Evolutionary conservation across 257 asterid species (phyloP), one percentile per base, ranked within the genome.

Genomic region (Salvia hispanica): DNA sequence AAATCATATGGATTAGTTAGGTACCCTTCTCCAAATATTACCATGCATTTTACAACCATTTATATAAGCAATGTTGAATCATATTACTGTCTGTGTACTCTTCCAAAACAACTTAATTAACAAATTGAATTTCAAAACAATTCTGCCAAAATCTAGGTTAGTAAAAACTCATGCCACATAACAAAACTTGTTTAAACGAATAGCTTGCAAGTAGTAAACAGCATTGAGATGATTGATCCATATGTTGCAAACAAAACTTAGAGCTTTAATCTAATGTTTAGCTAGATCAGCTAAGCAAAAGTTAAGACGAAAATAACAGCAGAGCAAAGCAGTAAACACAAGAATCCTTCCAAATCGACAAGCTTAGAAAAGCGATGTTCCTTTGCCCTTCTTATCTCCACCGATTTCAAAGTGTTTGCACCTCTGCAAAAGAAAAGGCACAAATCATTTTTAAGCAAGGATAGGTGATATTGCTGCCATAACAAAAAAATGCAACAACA

Each of bases 341-440:
- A 14, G 42, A 33, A 39, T 16, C 62, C 18, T 55, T 34, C 70
- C 62, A 43, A 15, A 6, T 0, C 3, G 4, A 48, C 9, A 28
- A 9, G 46, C 75, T 70, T 79, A 81, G 76, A 81, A 81, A 25
- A 81, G 86, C 39, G 83, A 76, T 12, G 86, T 81, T 70, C 86
- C 86, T 25, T 81, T 81, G 64, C 86, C 86, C 79, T 81, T 81
- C 81, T 81, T 81, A 40, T 81, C 86, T 73, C 86, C 86, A 66
- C 83, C 86, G 7, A 81, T 81, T 62, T 81, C 86, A 59, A 81
- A 81, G 67, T 81, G 86, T 77, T 81, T 81, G 83, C 86, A 81
- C 73, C 86, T 69, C 86, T 81, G 81, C 74, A 72, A 51, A 65
- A 4, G 13, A n/a, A 50, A 13, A 4, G 13, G 5, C 3, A 34